Evolutionary conservation across 1,284 basidiomycete genomes (phyloP).

Genomic region (Marasmius fiardii): DNA sequence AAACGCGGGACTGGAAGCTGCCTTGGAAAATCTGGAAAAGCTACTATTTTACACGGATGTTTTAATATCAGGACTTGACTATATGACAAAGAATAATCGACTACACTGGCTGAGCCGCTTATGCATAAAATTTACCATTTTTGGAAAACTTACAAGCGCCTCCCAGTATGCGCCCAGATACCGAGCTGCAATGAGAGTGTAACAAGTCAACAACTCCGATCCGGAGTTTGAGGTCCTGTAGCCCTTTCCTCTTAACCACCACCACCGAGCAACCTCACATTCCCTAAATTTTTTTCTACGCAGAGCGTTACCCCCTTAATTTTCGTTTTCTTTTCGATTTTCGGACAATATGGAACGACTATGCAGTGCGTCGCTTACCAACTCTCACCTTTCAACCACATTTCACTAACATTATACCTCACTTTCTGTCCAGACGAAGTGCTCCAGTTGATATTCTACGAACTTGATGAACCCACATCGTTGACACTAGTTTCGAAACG

Average conservation of each 20-base stretch:
- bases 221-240: background rate
- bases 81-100: constrained; percentile 30
- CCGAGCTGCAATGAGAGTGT: background rate
- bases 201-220: background rate
- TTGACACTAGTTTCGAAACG: constrained; percentile 57
- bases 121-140: background rate
- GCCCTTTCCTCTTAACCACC: constrained; percentile 14
- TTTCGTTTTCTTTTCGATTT: background rate
- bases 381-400: constrained; percentile 15
- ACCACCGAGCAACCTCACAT: constrained; percentile 7
- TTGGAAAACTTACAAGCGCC: background rate
- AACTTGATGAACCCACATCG: constrained; percentile 59
- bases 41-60: constrained; percentile 42
- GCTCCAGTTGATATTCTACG: constrained; percentile 68
- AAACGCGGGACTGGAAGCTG: constrained; percentile 79
- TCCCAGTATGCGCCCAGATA: background rate
- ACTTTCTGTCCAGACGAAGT: constrained; percentile 54
- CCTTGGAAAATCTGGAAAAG: constrained; percentile 84
- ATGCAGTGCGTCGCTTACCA: constrained; percentile 46
- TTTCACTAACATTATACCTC: constrained; percentile 9
- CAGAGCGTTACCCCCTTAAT: background rate
- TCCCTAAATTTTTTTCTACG: constrained; percentile 2
- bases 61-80: background rate
- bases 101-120: background rate
- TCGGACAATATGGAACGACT: constrained; percentile 50